phyloP scores from a whole-genome alignment of 208 protist genomes.

The Trypanosoma lewisi region DNA sequence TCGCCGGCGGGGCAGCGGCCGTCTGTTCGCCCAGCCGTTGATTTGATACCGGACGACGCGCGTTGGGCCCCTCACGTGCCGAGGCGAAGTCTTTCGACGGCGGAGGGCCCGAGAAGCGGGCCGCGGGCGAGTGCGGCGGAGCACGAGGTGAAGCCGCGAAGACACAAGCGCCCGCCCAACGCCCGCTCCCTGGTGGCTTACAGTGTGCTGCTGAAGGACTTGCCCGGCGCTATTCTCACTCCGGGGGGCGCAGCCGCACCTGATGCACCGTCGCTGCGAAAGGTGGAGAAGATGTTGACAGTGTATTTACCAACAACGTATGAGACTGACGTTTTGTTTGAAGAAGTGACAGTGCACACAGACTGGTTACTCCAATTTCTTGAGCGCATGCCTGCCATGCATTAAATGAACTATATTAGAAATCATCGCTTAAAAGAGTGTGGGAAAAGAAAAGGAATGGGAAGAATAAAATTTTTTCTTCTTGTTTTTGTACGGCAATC shows the following conservation, averaged over 20 bases:
- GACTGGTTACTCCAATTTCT: constrained; percentile 26
- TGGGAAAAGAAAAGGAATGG: not conserved
- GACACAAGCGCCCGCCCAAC: constrained; percentile 18
- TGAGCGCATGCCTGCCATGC: constrained; percentile 20
- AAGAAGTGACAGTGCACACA: constrained; percentile 12
- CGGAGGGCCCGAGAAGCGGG: not conserved
- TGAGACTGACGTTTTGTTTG: constrained; percentile 29
- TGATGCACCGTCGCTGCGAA: not conserved
- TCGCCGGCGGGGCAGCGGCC: too few species aligned
- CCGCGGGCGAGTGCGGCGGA: not conserved
- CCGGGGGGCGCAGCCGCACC: not conserved
- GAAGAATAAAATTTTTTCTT: not conserved
- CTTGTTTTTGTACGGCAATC: not conserved
- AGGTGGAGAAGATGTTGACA: constrained; percentile 20
- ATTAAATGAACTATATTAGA: not conserved
- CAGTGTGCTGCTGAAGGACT: constrained; percentile 9
- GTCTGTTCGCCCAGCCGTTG: too few species aligned
- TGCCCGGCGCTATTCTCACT: constrained; percentile 7
- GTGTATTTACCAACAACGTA: constrained; percentile 24
- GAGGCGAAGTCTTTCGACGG: not conserved
- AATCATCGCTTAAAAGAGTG: too few species aligned
- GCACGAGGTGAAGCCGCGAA: constrained; percentile 12
- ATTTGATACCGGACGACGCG: constrained; percentile 26
- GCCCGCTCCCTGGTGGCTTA: constrained; percentile 13
- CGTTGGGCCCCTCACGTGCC: constrained; percentile 10